phyloP scores from a whole-genome alignment of 805 yeast species.

The Kregervanrija pseudodelftensis region DNA sequence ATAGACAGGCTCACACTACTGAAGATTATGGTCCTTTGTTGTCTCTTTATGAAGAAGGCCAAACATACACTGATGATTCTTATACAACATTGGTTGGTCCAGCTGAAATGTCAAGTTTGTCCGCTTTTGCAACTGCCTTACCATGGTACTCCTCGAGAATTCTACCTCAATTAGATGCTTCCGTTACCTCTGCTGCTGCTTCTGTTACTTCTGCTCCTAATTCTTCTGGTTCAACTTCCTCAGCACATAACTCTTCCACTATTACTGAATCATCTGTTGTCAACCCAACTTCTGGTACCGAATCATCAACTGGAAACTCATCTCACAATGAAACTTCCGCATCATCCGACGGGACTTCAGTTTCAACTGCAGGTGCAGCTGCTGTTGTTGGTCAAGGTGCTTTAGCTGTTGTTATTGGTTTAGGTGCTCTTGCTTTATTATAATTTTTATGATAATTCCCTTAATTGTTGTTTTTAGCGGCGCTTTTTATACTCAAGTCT shows the following conservation, averaged over 20 bases:
- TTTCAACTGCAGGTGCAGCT: constrained; percentile 14
- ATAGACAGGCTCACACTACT: constrained; percentile 23
- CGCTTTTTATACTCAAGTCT: too few relatives aligned
- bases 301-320: constrained; percentile 2
- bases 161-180: constrained; percentile 12
- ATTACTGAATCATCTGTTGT: constrained; percentile 4
- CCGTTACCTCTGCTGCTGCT: constrained; percentile 9
- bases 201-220: constrained; percentile 11
- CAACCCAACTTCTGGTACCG: constrained; percentile 1
- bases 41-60: constrained; percentile 25
- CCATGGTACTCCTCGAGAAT: constrained; percentile 31
- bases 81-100: constrained; percentile 34
- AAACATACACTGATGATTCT: constrained; percentile 37
- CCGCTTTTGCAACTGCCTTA: constrained; percentile 24
- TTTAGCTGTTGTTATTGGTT: constrained; percentile 14
- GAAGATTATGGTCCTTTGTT: constrained; percentile 26
- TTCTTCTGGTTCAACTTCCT: constrained; percentile 7
- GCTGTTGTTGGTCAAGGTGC: constrained; percentile 12
- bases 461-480: too few relatives aligned
- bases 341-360: constrained; percentile 1
- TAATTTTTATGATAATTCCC: constrained; percentile 6
- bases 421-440: constrained; percentile 19
- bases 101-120: constrained; percentile 11
- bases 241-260: constrained; percentile 5
- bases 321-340: constrained; percentile 5